Evolutionary conservation across 2,329 filamentous ascomycete species (phyloP), one percentile per base, ranked within the genome.

Genomic region (Trichophyton simii): DNA sequence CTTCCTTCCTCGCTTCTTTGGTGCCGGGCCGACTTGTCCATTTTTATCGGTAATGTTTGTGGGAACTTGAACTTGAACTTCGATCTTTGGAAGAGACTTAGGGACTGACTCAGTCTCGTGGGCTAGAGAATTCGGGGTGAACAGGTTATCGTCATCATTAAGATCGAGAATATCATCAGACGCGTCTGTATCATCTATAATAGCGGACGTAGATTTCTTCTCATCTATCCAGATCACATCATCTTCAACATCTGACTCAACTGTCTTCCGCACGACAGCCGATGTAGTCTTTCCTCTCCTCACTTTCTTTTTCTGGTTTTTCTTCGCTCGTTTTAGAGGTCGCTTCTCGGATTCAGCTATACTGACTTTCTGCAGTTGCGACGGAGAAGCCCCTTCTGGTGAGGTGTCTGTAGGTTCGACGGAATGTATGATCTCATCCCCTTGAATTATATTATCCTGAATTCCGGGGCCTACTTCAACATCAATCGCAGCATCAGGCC

Each of bases 261-360:
- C 64, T 3, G 67, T 64, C 48, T 71, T 73, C 18, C 69, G 68
- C 2, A 71, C 62, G 1, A 70, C 68, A 20, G 69, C 67, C 3
- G 74, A 75, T 0, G 71, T 73, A 3, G 74, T 74, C 62, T 77
- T 78, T 42, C 73, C 72, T 62, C 78, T 72, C 66, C 77, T 80
- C 20, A 72, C 59, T 58, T 76, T 77, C 64, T 70, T 76, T 72
- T 75, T 80, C 69, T 63, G 76, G 62, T 62, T 64, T 55, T 63
- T 73, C 66, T 63, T 74, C 68, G 62, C 65, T 69, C 64, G 73
- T 71, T 60, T 18, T n/a, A 31, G 6, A 18, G 36, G 18, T 7
- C 4, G n/a, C 18, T 31, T 50, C 15, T 42, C 2, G 3, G 42
- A 55, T 15, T 57, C 38, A 18, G 41, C n/a, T 20, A 8, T 5